phyloP scores from a whole-genome alignment of 768 basidiomycete species.

The Trametes coccinea region DNA sequence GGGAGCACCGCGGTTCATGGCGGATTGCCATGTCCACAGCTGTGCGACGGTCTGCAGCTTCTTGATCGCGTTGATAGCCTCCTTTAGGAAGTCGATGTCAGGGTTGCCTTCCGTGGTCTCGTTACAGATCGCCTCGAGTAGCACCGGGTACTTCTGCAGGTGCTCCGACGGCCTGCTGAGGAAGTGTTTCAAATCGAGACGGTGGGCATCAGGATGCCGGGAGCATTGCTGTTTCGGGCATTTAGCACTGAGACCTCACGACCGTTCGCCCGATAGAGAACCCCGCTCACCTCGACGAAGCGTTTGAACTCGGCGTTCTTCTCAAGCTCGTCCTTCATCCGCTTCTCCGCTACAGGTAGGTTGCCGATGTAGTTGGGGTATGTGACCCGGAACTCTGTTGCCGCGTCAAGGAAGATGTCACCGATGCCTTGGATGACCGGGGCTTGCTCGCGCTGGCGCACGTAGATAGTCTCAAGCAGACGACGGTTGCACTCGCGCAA shows the following conservation, averaged over 20 bases:
- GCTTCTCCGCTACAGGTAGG: constrained; percentile 81
- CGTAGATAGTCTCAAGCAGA: constrained; percentile 83
- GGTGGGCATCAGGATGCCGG: constrained; percentile 53
- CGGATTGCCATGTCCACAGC: constrained; percentile 85
- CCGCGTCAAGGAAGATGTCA: constrained; percentile 85
- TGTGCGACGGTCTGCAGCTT: constrained; percentile 80
- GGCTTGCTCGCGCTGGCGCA: constrained; percentile 81
- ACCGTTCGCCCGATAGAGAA: too few species aligned
- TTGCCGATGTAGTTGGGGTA: constrained; percentile 88
- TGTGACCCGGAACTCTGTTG: constrained; percentile 81
- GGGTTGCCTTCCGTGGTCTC: constrained; percentile 81
- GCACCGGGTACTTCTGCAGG: constrained; percentile 79
- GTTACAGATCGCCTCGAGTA: constrained; percentile 82
- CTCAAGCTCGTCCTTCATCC: constrained; percentile 85
- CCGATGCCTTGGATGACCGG: constrained; percentile 85
- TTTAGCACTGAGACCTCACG: too few species aligned
- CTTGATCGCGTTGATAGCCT: constrained; percentile 83
- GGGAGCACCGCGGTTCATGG: constrained; percentile 79
- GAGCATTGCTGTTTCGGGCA: constrained; percentile 42
- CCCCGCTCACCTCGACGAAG: constrained; percentile 71
- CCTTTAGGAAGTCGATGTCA: constrained; percentile 78
- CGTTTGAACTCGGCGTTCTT: constrained; percentile 76
- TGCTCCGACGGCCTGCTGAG: constrained; percentile 80
- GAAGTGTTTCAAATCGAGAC: constrained; percentile 77
- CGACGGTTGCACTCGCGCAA: constrained; percentile 81